Evolutionary conservation across 495 filamentous ascomycete genomes (phyloP).

Genomic region (Tuber melanosporum): DNA sequence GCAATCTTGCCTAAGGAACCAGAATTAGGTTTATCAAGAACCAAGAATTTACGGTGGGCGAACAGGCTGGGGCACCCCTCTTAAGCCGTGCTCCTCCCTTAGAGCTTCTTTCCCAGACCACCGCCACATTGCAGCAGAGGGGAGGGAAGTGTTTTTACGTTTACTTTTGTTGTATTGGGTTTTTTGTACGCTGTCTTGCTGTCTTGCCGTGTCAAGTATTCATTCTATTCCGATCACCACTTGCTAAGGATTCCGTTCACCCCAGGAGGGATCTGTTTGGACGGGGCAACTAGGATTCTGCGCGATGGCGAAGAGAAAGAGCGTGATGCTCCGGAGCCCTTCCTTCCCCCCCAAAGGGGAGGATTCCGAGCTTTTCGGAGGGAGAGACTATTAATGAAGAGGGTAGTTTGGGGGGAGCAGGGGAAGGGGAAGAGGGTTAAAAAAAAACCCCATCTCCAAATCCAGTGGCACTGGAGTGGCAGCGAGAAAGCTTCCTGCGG

Average conservation of each 20-base stretch:
- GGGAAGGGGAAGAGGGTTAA: not conserved
- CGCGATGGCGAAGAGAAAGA: not conserved
- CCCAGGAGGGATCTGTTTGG: not conserved
- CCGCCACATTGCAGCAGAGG: not conserved
- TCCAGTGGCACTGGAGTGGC: not conserved
- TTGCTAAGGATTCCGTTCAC: not conserved
- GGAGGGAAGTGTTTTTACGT: not conserved
- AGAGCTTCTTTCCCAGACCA: not conserved
- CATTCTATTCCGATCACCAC: not conserved
- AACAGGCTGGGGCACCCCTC: not conserved
- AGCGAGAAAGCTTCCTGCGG: conserved; percentile 50
- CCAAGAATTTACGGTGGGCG: not conserved
- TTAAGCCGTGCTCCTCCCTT: not conserved
- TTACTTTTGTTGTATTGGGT: not conserved
- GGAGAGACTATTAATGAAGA: not conserved
- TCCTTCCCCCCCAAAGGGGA: no score
- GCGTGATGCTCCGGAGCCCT: not conserved
- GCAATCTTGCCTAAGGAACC: not conserved
- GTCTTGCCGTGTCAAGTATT: not conserved
- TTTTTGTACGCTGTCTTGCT: not conserved
- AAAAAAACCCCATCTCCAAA: not conserved
- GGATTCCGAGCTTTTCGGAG: not conserved
- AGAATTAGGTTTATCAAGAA: not conserved
- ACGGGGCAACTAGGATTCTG: not conserved
- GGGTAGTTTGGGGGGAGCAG: not conserved